phyloP scores from a whole-genome alignment of 257 asterid genomes.

The Forsythia suspensa region DNA sequence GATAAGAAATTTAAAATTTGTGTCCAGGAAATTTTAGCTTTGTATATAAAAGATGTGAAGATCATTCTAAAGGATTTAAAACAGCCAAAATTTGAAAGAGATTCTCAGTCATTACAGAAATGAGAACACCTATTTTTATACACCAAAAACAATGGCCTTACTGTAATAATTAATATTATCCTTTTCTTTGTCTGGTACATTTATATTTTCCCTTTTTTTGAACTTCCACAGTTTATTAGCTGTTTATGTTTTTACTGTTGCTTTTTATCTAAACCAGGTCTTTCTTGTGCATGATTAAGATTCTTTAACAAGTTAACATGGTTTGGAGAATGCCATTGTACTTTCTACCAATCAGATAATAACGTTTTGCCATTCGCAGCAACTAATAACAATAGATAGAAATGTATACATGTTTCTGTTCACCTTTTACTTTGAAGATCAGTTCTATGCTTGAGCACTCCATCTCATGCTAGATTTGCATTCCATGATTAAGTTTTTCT shows the following conservation, averaged over 20 bases:
- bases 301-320: not conserved
- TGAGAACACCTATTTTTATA: not conserved
- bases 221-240: not conserved
- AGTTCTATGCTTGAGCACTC: not conserved
- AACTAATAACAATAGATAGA: not conserved
- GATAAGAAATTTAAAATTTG: not conserved
- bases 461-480: not conserved
- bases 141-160: not conserved
- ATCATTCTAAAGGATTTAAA: not conserved
- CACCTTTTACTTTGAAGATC: not conserved
- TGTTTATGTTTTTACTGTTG: not conserved
- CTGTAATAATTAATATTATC: not conserved
- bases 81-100: not conserved
- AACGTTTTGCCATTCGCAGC: not conserved
- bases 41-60: not conserved
- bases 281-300: not conserved
- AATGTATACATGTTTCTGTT: not conserved
- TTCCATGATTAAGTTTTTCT: not conserved
- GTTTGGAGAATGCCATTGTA: too few relatives aligned
- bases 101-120: not conserved
- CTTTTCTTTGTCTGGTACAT: not conserved
- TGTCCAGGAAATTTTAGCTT: not conserved
- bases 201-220: not conserved
- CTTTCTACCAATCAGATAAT: not conserved
- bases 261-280: not conserved